These are phyloP conservation scores for Russula griseocarnosa DNA, from an alignment of 768 basidiomycete genomes.

Conservation along the genomic window DNA sequence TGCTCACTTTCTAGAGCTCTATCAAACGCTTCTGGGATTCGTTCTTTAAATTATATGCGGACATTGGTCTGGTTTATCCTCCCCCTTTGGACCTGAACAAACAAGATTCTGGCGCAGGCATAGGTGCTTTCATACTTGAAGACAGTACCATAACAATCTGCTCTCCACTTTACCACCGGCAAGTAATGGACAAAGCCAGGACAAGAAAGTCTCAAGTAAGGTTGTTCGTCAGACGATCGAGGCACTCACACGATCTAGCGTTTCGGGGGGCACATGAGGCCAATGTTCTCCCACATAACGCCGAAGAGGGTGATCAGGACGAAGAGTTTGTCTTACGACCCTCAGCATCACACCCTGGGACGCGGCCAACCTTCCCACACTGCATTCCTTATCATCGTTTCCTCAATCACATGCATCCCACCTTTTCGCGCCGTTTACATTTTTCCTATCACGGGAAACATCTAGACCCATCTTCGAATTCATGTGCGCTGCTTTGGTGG, in stretches of 20 bases:
- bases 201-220: slow-evolving; percentile 51
- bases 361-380: slow-evolving; percentile 55
- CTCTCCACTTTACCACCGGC: slow-evolving; percentile 27
- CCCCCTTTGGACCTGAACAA: slow-evolving; percentile 80
- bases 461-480: slow-evolving; percentile 93
- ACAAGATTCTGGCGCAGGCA: slow-evolving; percentile 81
- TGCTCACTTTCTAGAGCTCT: slow-evolving; percentile 98
- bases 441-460: slow-evolving; percentile 92
- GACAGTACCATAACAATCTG: slow-evolving; percentile 37
- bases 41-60: slow-evolving; percentile 99
- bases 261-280: slow-evolving; percentile 34
- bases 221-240: slow-evolving; percentile 63
- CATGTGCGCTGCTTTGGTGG: slow-evolving; percentile 86
- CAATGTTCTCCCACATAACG: slow-evolving; percentile 30
- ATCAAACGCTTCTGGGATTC: slow-evolving; percentile 94
- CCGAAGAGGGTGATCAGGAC: slow-evolving; percentile 35
- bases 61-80: slow-evolving; percentile 89
- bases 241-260: slow-evolving; percentile 38
- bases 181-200: slow-evolving; percentile 37
- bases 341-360: slow-evolving; percentile 48
- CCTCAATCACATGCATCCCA: slow-evolving; percentile 54
- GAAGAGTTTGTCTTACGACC: slow-evolving; percentile 69
- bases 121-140: slow-evolving; percentile 82
- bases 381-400: slow-evolving; percentile 59
- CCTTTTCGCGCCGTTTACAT: slow-evolving; percentile 81